Percentiles rank a stretch among this genome's conserved stretches.
Evolutionary conservation across 257 asterid species (phyloP).

Genomic region (Striga asiatica): DNA sequence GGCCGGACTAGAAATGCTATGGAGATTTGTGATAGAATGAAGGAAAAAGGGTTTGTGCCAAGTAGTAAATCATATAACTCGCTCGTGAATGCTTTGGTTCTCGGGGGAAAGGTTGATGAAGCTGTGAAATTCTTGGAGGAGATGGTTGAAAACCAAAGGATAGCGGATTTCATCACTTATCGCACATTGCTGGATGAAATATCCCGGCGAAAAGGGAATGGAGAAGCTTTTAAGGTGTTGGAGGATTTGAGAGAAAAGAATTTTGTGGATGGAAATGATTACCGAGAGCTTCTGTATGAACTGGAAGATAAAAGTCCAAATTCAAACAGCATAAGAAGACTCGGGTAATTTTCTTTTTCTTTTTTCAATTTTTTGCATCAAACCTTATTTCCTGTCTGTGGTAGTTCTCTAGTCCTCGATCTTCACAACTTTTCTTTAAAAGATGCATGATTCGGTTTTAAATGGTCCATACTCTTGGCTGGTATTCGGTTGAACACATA

Average conservation of each 20-base stretch:
- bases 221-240: constrained; percentile 47
- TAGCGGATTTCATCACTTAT: constrained; percentile 61
- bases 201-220: constrained; percentile 36
- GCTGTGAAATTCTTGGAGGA: constrained; percentile 78
- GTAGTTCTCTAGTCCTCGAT: background rate
- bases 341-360: constrained; percentile 20
- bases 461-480: too few relatives aligned
- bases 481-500: too few relatives aligned
- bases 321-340: constrained; percentile 13
- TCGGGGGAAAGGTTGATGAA: constrained; percentile 68
- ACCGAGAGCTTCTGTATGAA: constrained; percentile 41
- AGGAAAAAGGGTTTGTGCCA: constrained; percentile 63
- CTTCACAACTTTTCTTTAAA: too few relatives aligned
- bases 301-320: constrained; percentile 32
- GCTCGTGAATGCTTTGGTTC: constrained; percentile 65
- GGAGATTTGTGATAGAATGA: constrained; percentile 66
- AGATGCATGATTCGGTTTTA: too few relatives aligned
- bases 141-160: constrained; percentile 47
- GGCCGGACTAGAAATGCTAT: constrained; percentile 72
- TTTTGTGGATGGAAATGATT: constrained; percentile 34
- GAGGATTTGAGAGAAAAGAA: constrained; percentile 47
- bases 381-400: too few relatives aligned
- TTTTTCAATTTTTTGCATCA: too few relatives aligned
- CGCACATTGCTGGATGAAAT: constrained; percentile 64
- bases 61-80: constrained; percentile 80